Base-by-base conservation (phyloP, 768 basidiomycete genomes). In the Dioszegia hungarica region DNA sequence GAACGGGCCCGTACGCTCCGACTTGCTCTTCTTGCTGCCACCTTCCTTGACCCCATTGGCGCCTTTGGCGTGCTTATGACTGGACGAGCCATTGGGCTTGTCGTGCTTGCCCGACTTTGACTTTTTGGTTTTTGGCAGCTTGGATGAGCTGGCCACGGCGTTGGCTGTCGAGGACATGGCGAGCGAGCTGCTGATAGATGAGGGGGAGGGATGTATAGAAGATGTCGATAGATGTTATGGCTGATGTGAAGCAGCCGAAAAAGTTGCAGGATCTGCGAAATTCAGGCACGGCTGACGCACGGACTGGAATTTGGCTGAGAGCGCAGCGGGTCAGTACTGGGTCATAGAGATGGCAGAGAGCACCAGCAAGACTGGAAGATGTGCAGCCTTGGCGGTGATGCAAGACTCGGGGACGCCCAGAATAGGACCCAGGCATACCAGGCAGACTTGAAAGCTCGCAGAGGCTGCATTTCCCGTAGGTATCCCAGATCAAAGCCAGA, bases 1-100 rank as follows among this genome's bases (percentile, higher is more conserved):
- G 79, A 69, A 89, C 77, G 50, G 84, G 70, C 57, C 80, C 78
- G 70, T 89, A 89, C 70, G 88, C 83, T 25, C 77, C 57, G 56
- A 67, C 59, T 64, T 56, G 39, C 54, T 43, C 51, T 62, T 64
- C 59, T 75, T 72, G 28, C 65, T 75, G 72, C 74, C 62, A 22
- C 53, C 51, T 8, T 54, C 41, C 40, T 56, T 61, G 12, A 22
- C 27, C 53, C 17, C 56, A 67, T 54, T 62, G 59, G 33, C 39
- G 61, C 66, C 45, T 14, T 67, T 61, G 62, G 60, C 41, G 49
- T 52, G 64, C 48, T 59, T 46, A 28, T 56, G 36, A 25, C 43
- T 45, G 11, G 45, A 19, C 20, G 22, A 33, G 27, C 28, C 27
- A 9, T 39, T 54, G 36, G 44, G 11, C 50, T 56, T 52, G 17